Evolutionary conservation across 345 rosid genomes (phyloP), one percentile per base, ranked within the genome.

Genomic region (Gossypium anomalum): DNA sequence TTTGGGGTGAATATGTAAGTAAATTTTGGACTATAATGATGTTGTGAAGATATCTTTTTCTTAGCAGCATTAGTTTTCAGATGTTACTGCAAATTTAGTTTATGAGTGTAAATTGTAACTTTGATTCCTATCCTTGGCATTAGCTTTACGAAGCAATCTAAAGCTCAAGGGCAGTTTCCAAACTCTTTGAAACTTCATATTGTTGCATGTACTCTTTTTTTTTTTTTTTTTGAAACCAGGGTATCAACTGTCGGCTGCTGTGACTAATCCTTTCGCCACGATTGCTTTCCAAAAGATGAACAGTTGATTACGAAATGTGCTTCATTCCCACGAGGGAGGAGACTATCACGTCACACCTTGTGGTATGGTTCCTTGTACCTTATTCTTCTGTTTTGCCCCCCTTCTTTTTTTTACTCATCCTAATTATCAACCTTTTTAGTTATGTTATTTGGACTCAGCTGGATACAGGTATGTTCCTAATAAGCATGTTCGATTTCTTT

Each of bases 61-160:
- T 22, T 22, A 9, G 29, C 62, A 22, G 15, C 66, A 41, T 62
- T 27, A 3, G 11, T 41, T 73, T 55, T 57, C 52, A 14, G 7
- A 16, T 60, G 51, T 56, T 19, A 59, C 59, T 44, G 66, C 59
- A 61, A 48, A 14, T 71, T 70, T 15, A 61, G 44, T 65, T 75
- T 34, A 19, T 14, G 20, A 34, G 41, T 34, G 1, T 55, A 8
- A 11, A 19, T 75, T 20, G 10, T 25, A 43, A 11, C 34, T 43
- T 34, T 41, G 44, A 62, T 78, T 19, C 38, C 19, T 29, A 59
- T n/a, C 49, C 22, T 51, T 13, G 23, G 45, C 19, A 29, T 22
- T 38, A 72, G 20, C 10, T 43, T 13, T 22, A 29, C 8, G 22
- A 29, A 29, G 16, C 20, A 75, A 23, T 52, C 20, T 73, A 58